Conservation (phyloP, 805 yeast species). For the Wickerhamomyces subpelliculosus region DNA sequence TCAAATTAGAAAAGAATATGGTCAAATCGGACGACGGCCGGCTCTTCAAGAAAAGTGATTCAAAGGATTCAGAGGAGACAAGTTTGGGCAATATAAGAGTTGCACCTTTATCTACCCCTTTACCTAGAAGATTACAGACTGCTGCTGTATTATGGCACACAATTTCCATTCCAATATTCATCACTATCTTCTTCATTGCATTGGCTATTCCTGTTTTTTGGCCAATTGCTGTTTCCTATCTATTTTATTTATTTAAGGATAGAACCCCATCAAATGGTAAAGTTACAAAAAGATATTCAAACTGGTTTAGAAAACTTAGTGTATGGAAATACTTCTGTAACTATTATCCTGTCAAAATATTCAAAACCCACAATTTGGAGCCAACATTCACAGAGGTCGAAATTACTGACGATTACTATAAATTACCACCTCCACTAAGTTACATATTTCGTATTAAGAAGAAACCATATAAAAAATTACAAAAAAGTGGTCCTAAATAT, state of each 20-base stretch:
- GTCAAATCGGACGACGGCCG: neutral
- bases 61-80: constrained; percentile 33
- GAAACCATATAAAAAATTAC: constrained; percentile 22
- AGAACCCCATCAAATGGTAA: constrained; percentile 73
- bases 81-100: constrained; percentile 13
- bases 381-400: constrained; percentile 57
- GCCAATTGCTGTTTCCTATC: constrained; percentile 60
- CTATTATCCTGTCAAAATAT: constrained; percentile 75
- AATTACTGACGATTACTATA: constrained; percentile 13
- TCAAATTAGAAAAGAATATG: neutral
- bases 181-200: constrained; percentile 46
- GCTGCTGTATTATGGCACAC: constrained; percentile 68
- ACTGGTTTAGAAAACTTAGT: constrained; percentile 45
- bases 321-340: constrained; percentile 68
- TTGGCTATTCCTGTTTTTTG: constrained; percentile 59
- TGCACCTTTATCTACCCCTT: constrained; percentile 54
- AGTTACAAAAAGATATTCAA: constrained; percentile 49
- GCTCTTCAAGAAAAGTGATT: neutral
- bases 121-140: constrained; percentile 55
- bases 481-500: constrained; percentile 62
- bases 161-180: constrained; percentile 55
- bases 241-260: constrained; percentile 50
- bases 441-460: constrained; percentile 13
- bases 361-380: constrained; percentile 58
- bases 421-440: constrained; percentile 6